Conservation (phyloP, 2,329 filamentous ascomycete species). For the Apiospora aurea region DNA sequence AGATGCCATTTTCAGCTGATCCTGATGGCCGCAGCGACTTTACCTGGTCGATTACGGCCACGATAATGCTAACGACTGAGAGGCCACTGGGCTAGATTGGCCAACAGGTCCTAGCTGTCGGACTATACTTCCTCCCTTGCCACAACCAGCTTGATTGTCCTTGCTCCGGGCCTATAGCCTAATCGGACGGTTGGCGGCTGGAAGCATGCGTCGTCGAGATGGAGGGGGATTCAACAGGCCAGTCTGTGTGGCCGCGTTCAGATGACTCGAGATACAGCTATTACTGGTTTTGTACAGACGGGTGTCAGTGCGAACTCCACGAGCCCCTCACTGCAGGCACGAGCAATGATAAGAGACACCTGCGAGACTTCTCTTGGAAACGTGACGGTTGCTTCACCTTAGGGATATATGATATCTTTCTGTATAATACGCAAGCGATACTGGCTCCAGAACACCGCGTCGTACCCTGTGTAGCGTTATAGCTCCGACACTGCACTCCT, state of each 20-base stretch:
- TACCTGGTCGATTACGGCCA: neutral
- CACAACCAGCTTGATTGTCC: neutral
- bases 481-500: too few relatives aligned
- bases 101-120: neutral
- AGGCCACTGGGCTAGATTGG: neutral
- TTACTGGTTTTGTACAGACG: neutral
- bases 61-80: neutral
- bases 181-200: neutral
- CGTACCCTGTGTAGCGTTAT: too few relatives aligned
- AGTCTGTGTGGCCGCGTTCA: neutral
- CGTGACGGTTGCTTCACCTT: neutral
- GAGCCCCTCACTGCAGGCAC: neutral
- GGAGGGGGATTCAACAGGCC: neutral
- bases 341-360: too few relatives aligned
- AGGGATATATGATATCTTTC: too few relatives aligned
- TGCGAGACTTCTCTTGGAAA: neutral
- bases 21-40: neutral
- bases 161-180: neutral
- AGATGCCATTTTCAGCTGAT: neutral
- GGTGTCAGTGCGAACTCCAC: neutral
- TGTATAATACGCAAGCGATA: too few relatives aligned
- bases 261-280: constrained; percentile 3
- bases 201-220: neutral
- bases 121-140: too few relatives aligned
- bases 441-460: too few relatives aligned